Evolutionary conservation across 768 basidiomycete genomes (phyloP).

Genomic region (Rhizopogon vesiculosus): DNA sequence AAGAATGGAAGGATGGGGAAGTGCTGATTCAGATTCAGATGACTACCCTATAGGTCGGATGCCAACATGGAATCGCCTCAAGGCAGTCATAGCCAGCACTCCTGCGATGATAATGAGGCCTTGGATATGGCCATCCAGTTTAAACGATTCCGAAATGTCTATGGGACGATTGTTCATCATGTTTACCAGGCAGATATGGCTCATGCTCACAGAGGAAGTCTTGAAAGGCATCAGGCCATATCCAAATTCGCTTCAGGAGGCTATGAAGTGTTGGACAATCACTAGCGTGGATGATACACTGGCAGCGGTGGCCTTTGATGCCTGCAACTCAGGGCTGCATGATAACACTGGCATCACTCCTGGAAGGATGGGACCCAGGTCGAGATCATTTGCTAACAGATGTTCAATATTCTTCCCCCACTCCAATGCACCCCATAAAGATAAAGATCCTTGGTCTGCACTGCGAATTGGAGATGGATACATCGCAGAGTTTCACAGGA

Average conservation of each 20-base stretch:
- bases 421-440: not conserved
- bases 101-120: conserved; percentile 2
- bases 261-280: conserved; percentile 6
- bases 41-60: not conserved
- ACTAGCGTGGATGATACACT: conserved; percentile 3
- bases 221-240: conserved; percentile 3
- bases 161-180: not conserved
- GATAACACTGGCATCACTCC: not conserved
- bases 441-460: not conserved
- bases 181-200: not conserved
- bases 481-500: conserved; percentile 1
- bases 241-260: not conserved
- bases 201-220: not conserved
- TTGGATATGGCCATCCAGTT: not conserved
- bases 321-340: conserved; percentile 5
- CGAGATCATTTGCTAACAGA: not conserved
- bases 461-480: not conserved
- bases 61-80: conserved; percentile 3
- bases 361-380: conserved; percentile 1
- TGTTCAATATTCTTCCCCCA: conserved; percentile 4
- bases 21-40: not conserved
- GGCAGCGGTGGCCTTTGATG: not conserved
- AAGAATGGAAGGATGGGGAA: too few relatives aligned
- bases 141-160: not conserved
- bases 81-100: not conserved